Percentiles rank a stretch among this genome's conserved stretches.
These are phyloP conservation scores for Nepenthes mirabilis DNA, from an alignment of 148 eudicot genomes.

Conservation along the genomic window DNA sequence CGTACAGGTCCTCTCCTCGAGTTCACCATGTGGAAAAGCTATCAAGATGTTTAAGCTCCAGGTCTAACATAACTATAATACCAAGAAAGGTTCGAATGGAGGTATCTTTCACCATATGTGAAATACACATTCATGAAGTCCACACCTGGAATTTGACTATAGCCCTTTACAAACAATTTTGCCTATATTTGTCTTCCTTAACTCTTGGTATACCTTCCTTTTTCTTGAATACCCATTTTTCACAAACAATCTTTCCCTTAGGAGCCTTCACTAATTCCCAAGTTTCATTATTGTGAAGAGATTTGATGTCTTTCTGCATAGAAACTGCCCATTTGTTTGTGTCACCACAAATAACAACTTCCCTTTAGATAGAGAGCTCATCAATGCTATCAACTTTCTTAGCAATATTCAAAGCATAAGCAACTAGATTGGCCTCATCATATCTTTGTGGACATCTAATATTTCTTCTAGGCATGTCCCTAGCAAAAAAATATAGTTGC, in stretches of 20 bases:
- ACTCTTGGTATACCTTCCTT: conserved; percentile 5
- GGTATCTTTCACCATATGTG: conserved; percentile 3
- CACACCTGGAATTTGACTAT: not conserved
- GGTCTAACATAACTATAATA: not conserved
- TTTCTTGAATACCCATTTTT: conserved; percentile 5
- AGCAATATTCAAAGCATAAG: not conserved
- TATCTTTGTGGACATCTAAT: not conserved
- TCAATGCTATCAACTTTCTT: not conserved
- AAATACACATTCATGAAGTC: conserved; percentile 5
- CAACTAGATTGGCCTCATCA: not conserved
- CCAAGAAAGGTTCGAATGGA: conserved; percentile 2
- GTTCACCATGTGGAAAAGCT: conserved; percentile 5
- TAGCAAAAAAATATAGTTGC: not conserved
- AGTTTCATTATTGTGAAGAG: conserved; percentile 7
- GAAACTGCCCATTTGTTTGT: not conserved
- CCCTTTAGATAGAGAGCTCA: not conserved
- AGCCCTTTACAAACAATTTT: conserved; percentile 1
- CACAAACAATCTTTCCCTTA: not conserved
- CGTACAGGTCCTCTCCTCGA: not conserved
- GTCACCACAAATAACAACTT: not conserved
- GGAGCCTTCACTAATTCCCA: not conserved
- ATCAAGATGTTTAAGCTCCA: conserved; percentile 7
- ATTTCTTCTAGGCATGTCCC: not conserved
- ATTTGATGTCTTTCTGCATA: conserved; percentile 4
- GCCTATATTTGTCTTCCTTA: not conserved